Conservation (phyloP, 768 basidiomycete species). For the Phanerodontia chrysosporium region DNA sequence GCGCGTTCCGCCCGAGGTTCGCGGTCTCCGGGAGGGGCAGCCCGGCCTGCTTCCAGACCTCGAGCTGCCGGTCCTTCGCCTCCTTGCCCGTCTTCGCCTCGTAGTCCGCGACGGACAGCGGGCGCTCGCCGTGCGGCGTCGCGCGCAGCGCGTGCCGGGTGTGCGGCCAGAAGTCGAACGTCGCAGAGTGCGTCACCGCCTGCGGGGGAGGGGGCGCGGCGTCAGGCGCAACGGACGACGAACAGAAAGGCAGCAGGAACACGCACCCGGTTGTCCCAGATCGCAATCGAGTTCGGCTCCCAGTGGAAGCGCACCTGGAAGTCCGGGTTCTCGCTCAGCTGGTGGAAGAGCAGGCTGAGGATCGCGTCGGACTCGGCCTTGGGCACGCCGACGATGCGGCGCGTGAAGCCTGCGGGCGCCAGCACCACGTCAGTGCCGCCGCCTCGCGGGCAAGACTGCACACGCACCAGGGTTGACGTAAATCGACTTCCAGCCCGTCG, state of each 20-base stretch:
- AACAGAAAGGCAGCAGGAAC: background rate
- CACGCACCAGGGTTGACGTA: slow-evolving; percentile 70
- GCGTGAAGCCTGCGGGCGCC: slow-evolving; percentile 58
- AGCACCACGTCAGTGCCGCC: background rate
- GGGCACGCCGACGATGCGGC: slow-evolving; percentile 72
- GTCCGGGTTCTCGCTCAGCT: slow-evolving; percentile 66
- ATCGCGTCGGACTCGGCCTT: slow-evolving; percentile 80
- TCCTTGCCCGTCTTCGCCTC: slow-evolving; percentile 51
- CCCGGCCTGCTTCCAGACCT: slow-evolving; percentile 68
- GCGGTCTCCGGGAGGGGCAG: slow-evolving; percentile 32
- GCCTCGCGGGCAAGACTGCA: background rate
- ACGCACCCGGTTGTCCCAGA: slow-evolving; percentile 82
- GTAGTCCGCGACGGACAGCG: slow-evolving; percentile 72
- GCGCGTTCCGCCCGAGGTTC: slow-evolving; percentile 21
- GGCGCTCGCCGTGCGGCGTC: slow-evolving; percentile 78
- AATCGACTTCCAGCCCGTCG: slow-evolving; percentile 80
- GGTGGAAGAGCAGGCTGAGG: slow-evolving; percentile 64
- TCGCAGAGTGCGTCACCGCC: slow-evolving; percentile 75
- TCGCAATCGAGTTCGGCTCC: slow-evolving; percentile 72
- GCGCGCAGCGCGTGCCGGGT: slow-evolving; percentile 75
- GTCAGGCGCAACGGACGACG: background rate
- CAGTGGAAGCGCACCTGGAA: slow-evolving; percentile 77
- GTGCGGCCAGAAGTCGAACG: slow-evolving; percentile 78
- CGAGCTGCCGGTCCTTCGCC: slow-evolving; percentile 70
- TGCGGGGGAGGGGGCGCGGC: slow-evolving; percentile 25